Conservation (phyloP, 2,329 filamentous ascomycete species). For the Verticillium nubilum region DNA sequence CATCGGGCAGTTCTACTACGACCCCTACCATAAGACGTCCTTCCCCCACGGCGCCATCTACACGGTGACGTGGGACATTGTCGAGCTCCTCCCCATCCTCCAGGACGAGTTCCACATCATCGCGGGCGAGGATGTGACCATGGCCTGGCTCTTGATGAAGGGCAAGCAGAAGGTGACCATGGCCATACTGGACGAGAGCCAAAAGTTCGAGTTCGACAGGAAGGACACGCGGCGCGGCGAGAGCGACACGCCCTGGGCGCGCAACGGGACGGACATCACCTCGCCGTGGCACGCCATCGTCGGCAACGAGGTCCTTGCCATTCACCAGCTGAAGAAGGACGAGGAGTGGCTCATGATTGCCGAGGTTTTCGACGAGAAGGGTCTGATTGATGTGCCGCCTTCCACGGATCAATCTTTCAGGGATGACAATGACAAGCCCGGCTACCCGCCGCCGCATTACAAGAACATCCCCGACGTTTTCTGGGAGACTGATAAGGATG, state of each 20-base stretch:
- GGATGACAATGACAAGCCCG: slow-evolving; percentile 18
- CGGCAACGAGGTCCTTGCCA: slow-evolving; percentile 15
- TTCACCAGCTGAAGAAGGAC: slow-evolving; percentile 22
- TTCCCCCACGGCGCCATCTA: slow-evolving; percentile 27
- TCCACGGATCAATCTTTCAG: slow-evolving; percentile 37
- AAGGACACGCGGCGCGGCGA: slow-evolving; percentile 17
- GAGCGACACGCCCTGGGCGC: slow-evolving; percentile 22
- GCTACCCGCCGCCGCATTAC: slow-evolving; percentile 8
- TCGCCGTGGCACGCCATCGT: slow-evolving; percentile 18
- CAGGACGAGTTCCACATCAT: slow-evolving; percentile 18
- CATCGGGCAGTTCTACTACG: slow-evolving; percentile 23
- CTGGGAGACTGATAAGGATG: background rate
- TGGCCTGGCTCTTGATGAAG: slow-evolving; percentile 21
- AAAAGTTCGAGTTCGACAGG: slow-evolving; percentile 24
- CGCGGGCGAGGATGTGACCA: slow-evolving; percentile 22
- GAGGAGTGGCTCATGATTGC: slow-evolving; percentile 20
- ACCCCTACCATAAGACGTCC: slow-evolving; percentile 14
- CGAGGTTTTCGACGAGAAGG: slow-evolving; percentile 19
- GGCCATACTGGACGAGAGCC: slow-evolving; percentile 11
- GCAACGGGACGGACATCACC: slow-evolving; percentile 15
- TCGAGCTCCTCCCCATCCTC: slow-evolving; percentile 18
- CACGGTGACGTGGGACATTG: slow-evolving; percentile 26
- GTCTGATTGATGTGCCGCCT: slow-evolving; percentile 14
- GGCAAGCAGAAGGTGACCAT: slow-evolving; percentile 28
- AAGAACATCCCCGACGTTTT: slow-evolving; percentile 16